phyloP scores from a whole-genome alignment of 768 basidiomycete species.

The Sarcomyxa edulis region DNA sequence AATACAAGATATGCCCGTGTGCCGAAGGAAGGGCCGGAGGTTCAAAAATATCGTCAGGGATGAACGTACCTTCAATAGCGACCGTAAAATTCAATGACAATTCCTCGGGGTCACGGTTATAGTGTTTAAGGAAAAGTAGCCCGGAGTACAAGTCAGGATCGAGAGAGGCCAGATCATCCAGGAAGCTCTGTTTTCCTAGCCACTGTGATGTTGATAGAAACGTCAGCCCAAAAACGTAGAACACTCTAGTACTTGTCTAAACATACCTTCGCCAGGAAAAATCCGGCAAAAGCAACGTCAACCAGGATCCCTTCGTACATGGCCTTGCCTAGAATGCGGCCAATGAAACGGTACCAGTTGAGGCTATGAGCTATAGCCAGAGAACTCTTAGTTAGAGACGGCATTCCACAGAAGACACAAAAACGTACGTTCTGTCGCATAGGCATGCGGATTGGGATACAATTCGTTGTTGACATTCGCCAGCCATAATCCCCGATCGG shows the following conservation, averaged over 20 bases:
- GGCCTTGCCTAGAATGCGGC: conserved; percentile 91
- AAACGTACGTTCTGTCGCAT: conserved; percentile 78
- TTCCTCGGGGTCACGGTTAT: conserved; percentile 81
- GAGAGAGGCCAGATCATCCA: conserved; percentile 89
- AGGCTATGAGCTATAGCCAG: conserved; percentile 64
- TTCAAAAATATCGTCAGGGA: no score
- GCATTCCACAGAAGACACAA: background rate
- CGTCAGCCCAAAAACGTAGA: no score
- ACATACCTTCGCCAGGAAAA: conserved; percentile 90
- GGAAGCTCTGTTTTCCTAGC: conserved; percentile 87
- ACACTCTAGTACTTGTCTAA: no score
- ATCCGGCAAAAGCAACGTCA: conserved; percentile 91
- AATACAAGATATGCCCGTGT: no score
- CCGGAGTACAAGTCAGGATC: conserved; percentile 93
- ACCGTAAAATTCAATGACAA: conserved; percentile 87
- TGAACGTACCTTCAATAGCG: conserved; percentile 64
- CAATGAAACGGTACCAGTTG: conserved; percentile 91
- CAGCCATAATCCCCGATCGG: conserved; percentile 91
- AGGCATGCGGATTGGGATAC: conserved; percentile 90
- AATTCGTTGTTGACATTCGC: conserved; percentile 88
- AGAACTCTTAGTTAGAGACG: no score
- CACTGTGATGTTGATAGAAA: conserved; percentile 52
- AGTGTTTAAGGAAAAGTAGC: conserved; percentile 89
- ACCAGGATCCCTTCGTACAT: conserved; percentile 95
- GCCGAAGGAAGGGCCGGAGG: no score